These are phyloP conservation scores for Penicillium psychrofluorescens DNA, from an alignment of 495 filamentous ascomycete species.

Conservation along the genomic window DNA sequence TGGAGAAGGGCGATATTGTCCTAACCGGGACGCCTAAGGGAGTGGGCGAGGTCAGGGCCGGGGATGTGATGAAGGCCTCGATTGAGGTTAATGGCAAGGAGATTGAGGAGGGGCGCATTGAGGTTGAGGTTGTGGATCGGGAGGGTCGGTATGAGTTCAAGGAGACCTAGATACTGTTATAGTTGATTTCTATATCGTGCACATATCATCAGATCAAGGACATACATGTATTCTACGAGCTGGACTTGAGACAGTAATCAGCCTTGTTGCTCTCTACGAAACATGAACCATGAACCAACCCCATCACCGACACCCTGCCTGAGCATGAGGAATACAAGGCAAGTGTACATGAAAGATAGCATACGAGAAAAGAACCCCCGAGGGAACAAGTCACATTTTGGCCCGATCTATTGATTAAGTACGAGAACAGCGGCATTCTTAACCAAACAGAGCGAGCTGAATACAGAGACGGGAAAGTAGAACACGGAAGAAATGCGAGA, in stretches of 20 bases:
- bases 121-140: slow-evolving; percentile 72
- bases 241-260: not conserved
- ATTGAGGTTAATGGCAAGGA: slow-evolving; percentile 76
- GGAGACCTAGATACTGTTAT: slow-evolving; percentile 28
- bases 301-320: too few relatives aligned
- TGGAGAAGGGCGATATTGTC: slow-evolving; percentile 87
- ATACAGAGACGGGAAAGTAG: slow-evolving; percentile 23
- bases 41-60: slow-evolving; percentile 75
- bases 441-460: slow-evolving; percentile 37
- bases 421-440: slow-evolving; percentile 31
- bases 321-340: too few relatives aligned
- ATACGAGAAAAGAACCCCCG: slow-evolving; percentile 22
- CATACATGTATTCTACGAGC: not conserved
- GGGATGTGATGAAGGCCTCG: slow-evolving; percentile 84
- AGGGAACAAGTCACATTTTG: slow-evolving; percentile 38
- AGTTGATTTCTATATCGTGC: not conserved
- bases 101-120: slow-evolving; percentile 77
- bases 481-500: slow-evolving; percentile 21
- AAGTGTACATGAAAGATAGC: slow-evolving; percentile 5
- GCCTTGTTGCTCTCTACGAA: too few relatives aligned
- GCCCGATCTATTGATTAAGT: slow-evolving; percentile 36
- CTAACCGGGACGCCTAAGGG: slow-evolving; percentile 96
- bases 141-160: slow-evolving; percentile 42
- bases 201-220: not conserved
- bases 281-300: too few relatives aligned